phyloP scores from a whole-genome alignment of 805 yeast species.

The Blastobotrys muscicola region DNA sequence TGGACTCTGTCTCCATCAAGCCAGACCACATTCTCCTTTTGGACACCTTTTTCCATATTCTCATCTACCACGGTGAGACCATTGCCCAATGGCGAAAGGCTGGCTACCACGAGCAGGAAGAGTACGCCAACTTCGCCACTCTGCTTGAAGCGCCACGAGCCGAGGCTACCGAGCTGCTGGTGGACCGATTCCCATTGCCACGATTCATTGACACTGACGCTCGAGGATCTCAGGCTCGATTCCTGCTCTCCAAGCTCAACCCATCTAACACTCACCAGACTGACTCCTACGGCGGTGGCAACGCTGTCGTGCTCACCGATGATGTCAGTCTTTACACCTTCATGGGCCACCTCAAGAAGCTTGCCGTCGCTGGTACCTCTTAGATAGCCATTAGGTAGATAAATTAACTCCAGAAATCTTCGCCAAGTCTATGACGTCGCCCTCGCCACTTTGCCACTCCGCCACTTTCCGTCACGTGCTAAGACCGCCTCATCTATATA shows the following conservation, averaged over 20 bases:
- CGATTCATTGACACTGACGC: constrained; percentile 96
- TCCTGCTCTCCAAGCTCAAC: constrained; percentile 86
- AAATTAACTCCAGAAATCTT: too few species aligned
- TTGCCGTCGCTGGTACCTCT: constrained; percentile 53
- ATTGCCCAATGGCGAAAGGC: constrained; percentile 95
- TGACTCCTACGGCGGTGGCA: constrained; percentile 42
- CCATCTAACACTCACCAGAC: constrained; percentile 81
- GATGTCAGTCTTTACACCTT: constrained; percentile 92
- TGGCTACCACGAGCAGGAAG: constrained; percentile 86
- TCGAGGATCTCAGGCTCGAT: constrained; percentile 98
- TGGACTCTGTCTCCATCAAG: constrained; percentile 86
- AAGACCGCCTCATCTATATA: background rate
- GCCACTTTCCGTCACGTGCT: background rate
- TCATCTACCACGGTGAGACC: constrained; percentile 90
- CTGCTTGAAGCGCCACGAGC: constrained; percentile 80
- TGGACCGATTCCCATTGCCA: constrained; percentile 95
- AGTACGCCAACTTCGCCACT: constrained; percentile 77
- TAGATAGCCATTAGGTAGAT: constrained; percentile 1
- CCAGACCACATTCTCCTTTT: constrained; percentile 79
- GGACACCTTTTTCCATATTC: constrained; percentile 94
- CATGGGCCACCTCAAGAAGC: constrained; percentile 87
- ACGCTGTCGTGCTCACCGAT: constrained; percentile 87
- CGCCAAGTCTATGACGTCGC: background rate
- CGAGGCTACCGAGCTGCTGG: constrained; percentile 86
- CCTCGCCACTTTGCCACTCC: too few species aligned